Percentiles rank a stretch among this genome's conserved stretches.
Evolutionary conservation across 2,329 filamentous ascomycete genomes (phyloP).

Genomic region (Arachnopeziza araneosa): DNA sequence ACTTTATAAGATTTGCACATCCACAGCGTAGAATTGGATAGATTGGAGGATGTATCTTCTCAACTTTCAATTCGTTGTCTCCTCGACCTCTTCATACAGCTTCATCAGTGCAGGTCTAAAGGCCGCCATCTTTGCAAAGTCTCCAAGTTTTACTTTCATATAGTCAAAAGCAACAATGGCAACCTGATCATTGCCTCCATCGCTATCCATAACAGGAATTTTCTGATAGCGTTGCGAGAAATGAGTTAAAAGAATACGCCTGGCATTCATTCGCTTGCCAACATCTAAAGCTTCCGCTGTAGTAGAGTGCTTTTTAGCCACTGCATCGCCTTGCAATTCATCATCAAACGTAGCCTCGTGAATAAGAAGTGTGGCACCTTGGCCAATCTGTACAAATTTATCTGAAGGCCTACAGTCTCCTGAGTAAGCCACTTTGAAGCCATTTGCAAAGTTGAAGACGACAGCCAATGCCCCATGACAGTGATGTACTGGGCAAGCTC

Average conservation of each 20-base stretch:
- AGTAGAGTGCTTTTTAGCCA: conserved; percentile 86
- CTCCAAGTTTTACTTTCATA: conserved; percentile 66
- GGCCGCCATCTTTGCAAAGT: conserved; percentile 61
- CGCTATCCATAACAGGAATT: conserved; percentile 34
- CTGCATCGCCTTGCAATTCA: conserved; percentile 70
- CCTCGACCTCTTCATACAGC: conserved; percentile 42
- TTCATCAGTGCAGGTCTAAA: conserved; percentile 55
- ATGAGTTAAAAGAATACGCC: conserved; percentile 80
- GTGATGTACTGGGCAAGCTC: conserved; percentile 66
- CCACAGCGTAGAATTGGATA: too few species aligned
- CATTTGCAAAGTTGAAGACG: conserved; percentile 69
- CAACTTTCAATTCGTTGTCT: not conserved
- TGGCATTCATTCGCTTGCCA: conserved; percentile 71
- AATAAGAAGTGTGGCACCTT: conserved; percentile 73
- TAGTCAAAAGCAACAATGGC: conserved; percentile 73
- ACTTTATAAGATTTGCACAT: too few species aligned
- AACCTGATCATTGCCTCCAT: conserved; percentile 47
- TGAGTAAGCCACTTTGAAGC: conserved; percentile 85
- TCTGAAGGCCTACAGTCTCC: conserved; percentile 83
- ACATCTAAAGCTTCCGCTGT: conserved; percentile 78
- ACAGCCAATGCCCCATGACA: conserved; percentile 74
- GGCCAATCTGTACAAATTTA: conserved; percentile 65
- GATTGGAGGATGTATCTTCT: not conserved
- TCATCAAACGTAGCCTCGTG: conserved; percentile 97
- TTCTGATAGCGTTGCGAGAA: conserved; percentile 83